Evolutionary conservation across 768 basidiomycete species (phyloP), one percentile per base, ranked within the genome.

Genomic region (Russula griseocarnosa): DNA sequence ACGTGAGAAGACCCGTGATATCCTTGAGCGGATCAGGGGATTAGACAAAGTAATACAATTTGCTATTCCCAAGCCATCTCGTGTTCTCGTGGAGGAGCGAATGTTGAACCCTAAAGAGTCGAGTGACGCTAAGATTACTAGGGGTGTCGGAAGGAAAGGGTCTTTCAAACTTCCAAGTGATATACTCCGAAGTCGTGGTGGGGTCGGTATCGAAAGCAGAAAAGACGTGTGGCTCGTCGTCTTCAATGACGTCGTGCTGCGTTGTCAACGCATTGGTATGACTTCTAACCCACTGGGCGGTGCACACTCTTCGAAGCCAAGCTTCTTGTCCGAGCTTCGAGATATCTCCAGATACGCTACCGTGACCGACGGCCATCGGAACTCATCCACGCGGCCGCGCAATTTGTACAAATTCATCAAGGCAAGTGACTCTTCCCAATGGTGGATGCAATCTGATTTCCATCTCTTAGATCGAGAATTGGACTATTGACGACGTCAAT

Each of bases 321-420:
- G 81, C 70, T 92, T 90, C 5, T 67, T 90, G 62, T 90, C 92
- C 20, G 93, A 94, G 56, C 74, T 90, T 51, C 86, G 89, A 72
- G 88, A 88, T 58, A 89, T 88, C 71, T 78, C 87, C 38, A 94
- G 93, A 74, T 92, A 90, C 74, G 88, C 88, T 20, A 91, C 88
- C 0, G 84, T 40, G 38, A 40, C 38, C 38, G 16, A 87, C 6
- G 88, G 89, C 18, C 82, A 90, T 64, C 78, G 92, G 66, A 86
- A 82, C 66, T 81, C 85, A 20, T 86, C 91, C 54, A 84, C 87
- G 11, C 90, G 86, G 70, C 90, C 94, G 6, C 83, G 95, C 60
- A 98, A 98, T 77, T 69, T 97, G 71, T 97, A 97, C 76, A 92
- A 89, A 76, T 96, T 96, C 71, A 73, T 97, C 72, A 94, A 92